Evolutionary conservation across 495 filamentous ascomycete species (phyloP).

Genomic region (Physcia stellaris): DNA sequence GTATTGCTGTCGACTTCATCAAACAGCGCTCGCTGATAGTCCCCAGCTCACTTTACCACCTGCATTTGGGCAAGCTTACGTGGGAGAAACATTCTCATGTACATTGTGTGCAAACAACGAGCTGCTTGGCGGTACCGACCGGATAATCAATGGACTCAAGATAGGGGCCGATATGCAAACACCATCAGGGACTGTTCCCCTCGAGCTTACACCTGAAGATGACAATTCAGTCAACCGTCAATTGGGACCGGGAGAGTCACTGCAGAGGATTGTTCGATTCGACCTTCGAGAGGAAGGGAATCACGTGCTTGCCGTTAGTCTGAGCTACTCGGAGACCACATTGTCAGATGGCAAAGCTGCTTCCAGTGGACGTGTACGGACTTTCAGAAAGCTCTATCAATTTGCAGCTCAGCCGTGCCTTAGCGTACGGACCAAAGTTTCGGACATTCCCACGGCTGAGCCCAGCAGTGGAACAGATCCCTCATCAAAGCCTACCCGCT

Average conservation of each 20-base stretch:
- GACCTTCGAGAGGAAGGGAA: slow-evolving; percentile 89
- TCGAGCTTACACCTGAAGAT: slow-evolving; percentile 38
- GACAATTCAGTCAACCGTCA: slow-evolving; percentile 28
- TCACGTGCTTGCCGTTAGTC: slow-evolving; percentile 86
- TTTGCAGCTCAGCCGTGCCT: slow-evolving; percentile 83
- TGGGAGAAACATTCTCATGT: slow-evolving; percentile 89
- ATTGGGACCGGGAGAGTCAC: slow-evolving; percentile 49
- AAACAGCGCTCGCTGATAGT: not conserved
- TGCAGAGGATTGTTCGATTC: slow-evolving; percentile 74
- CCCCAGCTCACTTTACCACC: slow-evolving; percentile 72
- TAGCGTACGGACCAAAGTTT: slow-evolving; percentile 79
- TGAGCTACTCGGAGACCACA: slow-evolving; percentile 66
- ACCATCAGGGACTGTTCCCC: slow-evolving; percentile 45
- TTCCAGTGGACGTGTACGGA: slow-evolving; percentile 54
- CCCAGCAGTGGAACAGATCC: slow-evolving; percentile 28
- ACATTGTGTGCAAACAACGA: slow-evolving; percentile 93
- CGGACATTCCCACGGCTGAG: slow-evolving; percentile 36
- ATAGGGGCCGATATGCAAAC: slow-evolving; percentile 94
- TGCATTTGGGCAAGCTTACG: slow-evolving; percentile 85
- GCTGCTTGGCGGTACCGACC: slow-evolving; percentile 31
- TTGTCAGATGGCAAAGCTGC: slow-evolving; percentile 23
- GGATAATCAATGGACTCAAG: slow-evolving; percentile 56
- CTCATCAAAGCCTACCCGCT: slow-evolving; percentile 25
- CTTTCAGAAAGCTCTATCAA: slow-evolving; percentile 92
- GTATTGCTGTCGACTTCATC: not conserved